These are phyloP conservation scores for Aspergillus taichungensis DNA, from an alignment of 495 filamentous ascomycete genomes.

Conservation along the genomic window DNA sequence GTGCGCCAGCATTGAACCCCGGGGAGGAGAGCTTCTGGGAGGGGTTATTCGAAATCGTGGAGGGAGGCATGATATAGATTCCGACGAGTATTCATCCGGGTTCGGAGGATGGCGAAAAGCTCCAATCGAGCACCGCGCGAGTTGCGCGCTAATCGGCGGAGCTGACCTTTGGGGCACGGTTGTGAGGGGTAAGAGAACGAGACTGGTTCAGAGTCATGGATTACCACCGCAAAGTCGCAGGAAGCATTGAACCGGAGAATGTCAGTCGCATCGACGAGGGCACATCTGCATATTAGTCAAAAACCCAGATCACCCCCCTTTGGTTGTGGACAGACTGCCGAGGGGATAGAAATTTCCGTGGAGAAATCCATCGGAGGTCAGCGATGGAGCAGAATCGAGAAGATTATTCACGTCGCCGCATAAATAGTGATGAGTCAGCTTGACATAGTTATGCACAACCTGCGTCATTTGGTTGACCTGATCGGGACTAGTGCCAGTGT, in stretches of 20 bases:
- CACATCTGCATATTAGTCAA: constrained; percentile 1
- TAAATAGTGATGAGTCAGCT: too few species aligned
- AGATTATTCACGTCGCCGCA: background rate
- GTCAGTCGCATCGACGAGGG: constrained; percentile 7
- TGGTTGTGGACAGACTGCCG: too few species aligned
- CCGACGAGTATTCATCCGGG: background rate
- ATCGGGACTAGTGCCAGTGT: background rate
- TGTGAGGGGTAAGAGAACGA: background rate
- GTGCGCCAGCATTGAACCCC: constrained; percentile 36
- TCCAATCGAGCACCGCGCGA: constrained; percentile 1
- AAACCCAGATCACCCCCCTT: too few species aligned
- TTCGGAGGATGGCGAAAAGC: background rate
- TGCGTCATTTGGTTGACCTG: too few species aligned
- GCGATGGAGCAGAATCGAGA: background rate
- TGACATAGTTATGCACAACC: too few species aligned
- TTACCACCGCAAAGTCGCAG: background rate
- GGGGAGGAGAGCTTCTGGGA: constrained; percentile 31
- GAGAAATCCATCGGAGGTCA: background rate
- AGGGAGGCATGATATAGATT: constrained; percentile 27
- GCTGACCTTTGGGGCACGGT: background rate
- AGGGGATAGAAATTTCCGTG: background rate
- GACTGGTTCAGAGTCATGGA: background rate
- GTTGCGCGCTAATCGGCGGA: background rate
- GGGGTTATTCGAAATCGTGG: constrained; percentile 23
- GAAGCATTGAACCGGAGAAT: constrained; percentile 2